These are phyloP conservation scores for Plantago elongata DNA, from an alignment of 257 asterid species.

Conservation along the genomic window DNA sequence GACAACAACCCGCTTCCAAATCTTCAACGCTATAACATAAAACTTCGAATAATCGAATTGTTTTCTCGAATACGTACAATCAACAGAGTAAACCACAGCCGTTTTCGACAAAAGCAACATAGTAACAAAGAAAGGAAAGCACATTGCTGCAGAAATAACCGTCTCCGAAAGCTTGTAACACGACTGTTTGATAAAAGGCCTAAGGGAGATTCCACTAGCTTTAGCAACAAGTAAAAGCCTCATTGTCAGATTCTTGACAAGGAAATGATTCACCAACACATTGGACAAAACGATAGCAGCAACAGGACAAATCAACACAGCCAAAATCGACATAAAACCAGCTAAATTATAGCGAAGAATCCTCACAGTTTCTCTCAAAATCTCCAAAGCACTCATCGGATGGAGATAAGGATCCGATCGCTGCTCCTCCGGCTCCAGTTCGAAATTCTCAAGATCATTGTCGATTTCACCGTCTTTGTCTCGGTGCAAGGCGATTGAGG, in stretches of 20 bases:
- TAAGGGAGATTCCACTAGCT: conserved; percentile 70
- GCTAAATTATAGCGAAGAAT: conserved; percentile 68
- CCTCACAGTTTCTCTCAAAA: conserved; percentile 75
- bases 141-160: conserved; percentile 44
- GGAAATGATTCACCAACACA: conserved; percentile 55
- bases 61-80: conserved; percentile 77
- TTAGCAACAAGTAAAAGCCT: conserved; percentile 62
- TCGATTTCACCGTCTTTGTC: conserved; percentile 36
- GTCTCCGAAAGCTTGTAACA: conserved; percentile 72
- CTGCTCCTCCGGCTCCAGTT: conserved; percentile 35
- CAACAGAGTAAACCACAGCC: conserved; percentile 81
- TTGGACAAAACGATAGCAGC: conserved; percentile 69
- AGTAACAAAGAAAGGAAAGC: conserved; percentile 73
- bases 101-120: conserved; percentile 68
- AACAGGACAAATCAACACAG: conserved; percentile 70
- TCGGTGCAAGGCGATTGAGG: conserved; percentile 23
- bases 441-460: conserved; percentile 25
- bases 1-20: conserved; percentile 63
- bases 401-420: conserved; percentile 43
- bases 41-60: conserved; percentile 48
- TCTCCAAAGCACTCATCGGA: conserved; percentile 70
- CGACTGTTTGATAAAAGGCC: conserved; percentile 61
- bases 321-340: conserved; percentile 58
- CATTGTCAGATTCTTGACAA: conserved; percentile 47
- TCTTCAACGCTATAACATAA: conserved; percentile 45